Conservation (phyloP, 2,329 filamentous ascomycete species). For the Paracoccidioides brasiliensis region DNA sequence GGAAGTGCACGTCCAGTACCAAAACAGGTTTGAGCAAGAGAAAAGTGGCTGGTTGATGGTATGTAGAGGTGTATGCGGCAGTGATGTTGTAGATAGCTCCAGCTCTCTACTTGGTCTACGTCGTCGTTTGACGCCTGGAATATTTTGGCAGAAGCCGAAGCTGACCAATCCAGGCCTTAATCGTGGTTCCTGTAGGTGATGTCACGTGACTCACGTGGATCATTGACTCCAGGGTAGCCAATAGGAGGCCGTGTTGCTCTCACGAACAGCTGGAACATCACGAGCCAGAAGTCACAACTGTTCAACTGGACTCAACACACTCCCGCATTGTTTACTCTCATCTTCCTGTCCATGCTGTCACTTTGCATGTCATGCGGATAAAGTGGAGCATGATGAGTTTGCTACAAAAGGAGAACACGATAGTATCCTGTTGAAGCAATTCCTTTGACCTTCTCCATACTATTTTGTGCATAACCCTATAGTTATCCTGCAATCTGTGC, state of each 20-base stretch:
- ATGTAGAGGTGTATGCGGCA: background rate
- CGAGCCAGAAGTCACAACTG: background rate
- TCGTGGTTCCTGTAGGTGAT: conserved; percentile 1
- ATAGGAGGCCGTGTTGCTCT: background rate
- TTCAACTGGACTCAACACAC: background rate
- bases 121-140: background rate
- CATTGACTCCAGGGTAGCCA: background rate
- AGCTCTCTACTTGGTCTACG: background rate
- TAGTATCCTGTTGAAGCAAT: background rate
- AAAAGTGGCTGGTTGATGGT: background rate
- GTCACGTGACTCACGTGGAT: background rate
- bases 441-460: background rate
- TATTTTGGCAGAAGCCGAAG: background rate
- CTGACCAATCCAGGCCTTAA: background rate
- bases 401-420: background rate
- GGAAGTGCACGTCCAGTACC: background rate
- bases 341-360: background rate
- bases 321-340: no score
- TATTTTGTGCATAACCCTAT: background rate
- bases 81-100: background rate
- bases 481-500: background rate
- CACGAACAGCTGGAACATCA: background rate
- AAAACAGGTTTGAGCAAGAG: background rate
- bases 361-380: background rate
- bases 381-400: background rate